A percentile compares a stretch with the other conserved stretches of the same genome.
Conservation (phyloP, 2,329 filamentous ascomycete genomes). For the Pestalotiopsis sp. region DNA sequence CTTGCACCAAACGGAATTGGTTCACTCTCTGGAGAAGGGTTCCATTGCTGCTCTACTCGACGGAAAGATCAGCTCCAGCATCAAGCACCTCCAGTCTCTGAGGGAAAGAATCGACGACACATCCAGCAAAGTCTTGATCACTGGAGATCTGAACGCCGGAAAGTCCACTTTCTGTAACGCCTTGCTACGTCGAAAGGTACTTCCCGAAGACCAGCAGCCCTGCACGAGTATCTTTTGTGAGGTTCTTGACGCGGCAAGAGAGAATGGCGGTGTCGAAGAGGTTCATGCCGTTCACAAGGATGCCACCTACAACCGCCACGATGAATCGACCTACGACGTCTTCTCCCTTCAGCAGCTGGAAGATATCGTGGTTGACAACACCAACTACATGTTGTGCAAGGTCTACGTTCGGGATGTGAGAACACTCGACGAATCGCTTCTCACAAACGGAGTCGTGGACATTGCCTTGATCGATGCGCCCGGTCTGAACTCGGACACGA, state of each 20-base stretch:
- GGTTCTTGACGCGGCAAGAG: slow-evolving; percentile 85
- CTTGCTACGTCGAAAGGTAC: slow-evolving; percentile 84
- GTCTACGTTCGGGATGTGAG: slow-evolving; percentile 92
- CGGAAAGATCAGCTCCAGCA: slow-evolving; percentile 90
- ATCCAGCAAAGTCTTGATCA: slow-evolving; percentile 93
- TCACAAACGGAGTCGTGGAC: slow-evolving; percentile 97
- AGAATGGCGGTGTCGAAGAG: slow-evolving; percentile 90
- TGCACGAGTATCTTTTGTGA: slow-evolving; percentile 99
- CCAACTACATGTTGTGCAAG: slow-evolving; percentile 91
- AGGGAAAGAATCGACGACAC: slow-evolving; percentile 96
- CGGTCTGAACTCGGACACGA: slow-evolving; percentile 91
- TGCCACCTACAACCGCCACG: slow-evolving; percentile 77
- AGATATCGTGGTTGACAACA: slow-evolving; percentile 86
- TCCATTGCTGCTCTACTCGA: slow-evolving; percentile 90
- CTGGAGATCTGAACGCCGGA: slow-evolving; percentile 93
- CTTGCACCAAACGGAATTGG: slow-evolving; percentile 83
- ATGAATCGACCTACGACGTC: slow-evolving; percentile 93
- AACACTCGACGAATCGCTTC: slow-evolving; percentile 85
- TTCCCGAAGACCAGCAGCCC: slow-evolving; percentile 96
- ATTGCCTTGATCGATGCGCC: slow-evolving; percentile 97
- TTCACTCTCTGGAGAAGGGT: slow-evolving; percentile 90
- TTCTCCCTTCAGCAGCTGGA: slow-evolving; percentile 80
- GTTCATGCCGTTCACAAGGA: slow-evolving; percentile 93
- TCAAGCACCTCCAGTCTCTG: slow-evolving; percentile 84
- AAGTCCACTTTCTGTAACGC: slow-evolving; percentile 99